phyloP scores from a whole-genome alignment of 2,329 filamentous ascomycete species.

The Fusarium humuli region DNA sequence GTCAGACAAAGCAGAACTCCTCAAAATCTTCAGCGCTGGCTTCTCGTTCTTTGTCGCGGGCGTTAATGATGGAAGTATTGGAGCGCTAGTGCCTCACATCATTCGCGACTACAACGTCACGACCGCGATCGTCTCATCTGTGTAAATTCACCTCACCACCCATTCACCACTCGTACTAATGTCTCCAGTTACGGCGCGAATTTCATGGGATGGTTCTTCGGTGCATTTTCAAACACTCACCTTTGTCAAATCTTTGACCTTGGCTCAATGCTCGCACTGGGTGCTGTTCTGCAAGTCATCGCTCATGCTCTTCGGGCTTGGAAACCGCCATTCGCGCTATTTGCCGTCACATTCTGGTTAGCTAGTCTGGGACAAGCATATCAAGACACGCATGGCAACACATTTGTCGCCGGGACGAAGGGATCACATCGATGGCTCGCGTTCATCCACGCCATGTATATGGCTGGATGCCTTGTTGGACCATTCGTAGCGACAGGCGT shows the following conservation, averaged over 20 bases:
- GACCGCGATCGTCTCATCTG: conserved; percentile 62
- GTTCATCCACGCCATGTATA: conserved; percentile 73
- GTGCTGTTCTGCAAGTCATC: conserved; percentile 65
- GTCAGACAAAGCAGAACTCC: background rate
- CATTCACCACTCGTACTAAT: background rate
- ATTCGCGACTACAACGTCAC: conserved; percentile 66
- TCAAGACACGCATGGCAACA: conserved; percentile 73
- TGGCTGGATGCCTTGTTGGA: conserved; percentile 65
- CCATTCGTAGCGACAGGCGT: conserved; percentile 67
- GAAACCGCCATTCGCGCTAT: conserved; percentile 68
- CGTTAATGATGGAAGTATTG: conserved; percentile 73
- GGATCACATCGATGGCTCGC: conserved; percentile 70
- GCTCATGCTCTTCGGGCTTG: conserved; percentile 67
- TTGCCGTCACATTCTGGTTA: conserved; percentile 68
- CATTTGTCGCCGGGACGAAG: conserved; percentile 65
- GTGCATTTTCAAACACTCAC: conserved; percentile 67
- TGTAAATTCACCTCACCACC: conserved; percentile 53
- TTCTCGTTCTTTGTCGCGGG: conserved; percentile 75
- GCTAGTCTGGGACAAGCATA: conserved; percentile 70
- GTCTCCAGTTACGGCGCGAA: conserved; percentile 62
- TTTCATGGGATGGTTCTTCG: conserved; percentile 70
- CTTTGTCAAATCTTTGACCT: conserved; percentile 64
- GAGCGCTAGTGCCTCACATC: conserved; percentile 72
- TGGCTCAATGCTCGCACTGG: conserved; percentile 67
- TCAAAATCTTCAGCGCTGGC: conserved; percentile 66